Evolutionary conservation across 805 yeast species (phyloP).

Genomic region (Vanderwaltozyma yarrowii): DNA sequence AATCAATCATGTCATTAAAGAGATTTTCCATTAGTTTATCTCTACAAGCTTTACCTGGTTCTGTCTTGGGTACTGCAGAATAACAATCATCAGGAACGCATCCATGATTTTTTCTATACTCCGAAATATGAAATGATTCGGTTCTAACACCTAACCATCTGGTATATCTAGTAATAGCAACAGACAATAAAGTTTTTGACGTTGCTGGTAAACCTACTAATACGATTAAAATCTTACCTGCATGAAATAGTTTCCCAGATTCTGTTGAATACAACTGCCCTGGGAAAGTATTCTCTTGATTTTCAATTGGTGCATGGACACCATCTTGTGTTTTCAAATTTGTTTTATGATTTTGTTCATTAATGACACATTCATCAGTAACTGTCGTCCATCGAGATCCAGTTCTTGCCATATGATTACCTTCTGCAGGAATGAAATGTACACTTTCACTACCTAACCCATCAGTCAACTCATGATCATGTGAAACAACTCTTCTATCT

Average conservation of each 20-base stretch:
- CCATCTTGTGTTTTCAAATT: slow-evolving; percentile 33
- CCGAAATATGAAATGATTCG: slow-evolving; percentile 84
- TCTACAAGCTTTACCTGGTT: slow-evolving; percentile 44
- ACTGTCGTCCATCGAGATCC: slow-evolving; percentile 37
- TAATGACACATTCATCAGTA: not conserved
- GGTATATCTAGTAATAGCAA: slow-evolving; percentile 80
- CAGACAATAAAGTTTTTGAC: slow-evolving; percentile 89
- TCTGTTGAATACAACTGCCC: slow-evolving; percentile 92
- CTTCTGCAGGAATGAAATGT: slow-evolving; percentile 31
- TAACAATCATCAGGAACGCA: slow-evolving; percentile 63
- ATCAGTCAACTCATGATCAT: slow-evolving; percentile 15
- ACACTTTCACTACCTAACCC: slow-evolving; percentile 25
- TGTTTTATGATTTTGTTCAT: not conserved
- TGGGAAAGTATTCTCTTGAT: slow-evolving; percentile 56
- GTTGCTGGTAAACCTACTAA: slow-evolving; percentile 92
- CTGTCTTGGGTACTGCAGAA: slow-evolving; percentile 40
- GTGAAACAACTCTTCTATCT: not conserved
- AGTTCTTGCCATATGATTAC: slow-evolving; percentile 48
- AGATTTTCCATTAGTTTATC: slow-evolving; percentile 52
- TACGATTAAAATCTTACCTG: slow-evolving; percentile 84
- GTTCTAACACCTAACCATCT: slow-evolving; percentile 96
- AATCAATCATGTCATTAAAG: slow-evolving; percentile 54
- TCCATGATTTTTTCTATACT: slow-evolving; percentile 55
- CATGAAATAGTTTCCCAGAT: slow-evolving; percentile 86
- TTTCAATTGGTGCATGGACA: slow-evolving; percentile 43